phyloP scores from a whole-genome alignment of 192 early-diverging fungal species.

The Chytriomyces confervae region DNA sequence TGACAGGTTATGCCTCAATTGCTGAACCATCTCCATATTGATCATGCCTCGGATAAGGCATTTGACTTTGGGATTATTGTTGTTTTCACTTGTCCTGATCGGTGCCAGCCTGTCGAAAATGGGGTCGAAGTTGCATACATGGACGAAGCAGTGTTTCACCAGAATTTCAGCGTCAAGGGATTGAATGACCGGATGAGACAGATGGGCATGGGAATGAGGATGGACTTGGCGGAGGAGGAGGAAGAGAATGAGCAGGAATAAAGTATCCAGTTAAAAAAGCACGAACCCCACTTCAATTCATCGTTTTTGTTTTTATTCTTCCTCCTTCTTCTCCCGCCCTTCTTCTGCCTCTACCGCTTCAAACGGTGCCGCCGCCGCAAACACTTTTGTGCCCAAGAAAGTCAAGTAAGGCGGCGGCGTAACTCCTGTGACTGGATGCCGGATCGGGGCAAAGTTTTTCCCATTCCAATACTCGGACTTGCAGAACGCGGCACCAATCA shows the following conservation, averaged over 20 bases:
- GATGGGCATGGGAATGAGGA: not conserved
- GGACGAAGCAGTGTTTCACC: slow-evolving; percentile 72
- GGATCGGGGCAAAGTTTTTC: slow-evolving; percentile 31
- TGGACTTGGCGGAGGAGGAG: not conserved
- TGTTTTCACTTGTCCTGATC: slow-evolving; percentile 83
- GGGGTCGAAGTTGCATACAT: slow-evolving; percentile 51
- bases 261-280: not conserved
- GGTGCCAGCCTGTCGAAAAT: slow-evolving; percentile 65
- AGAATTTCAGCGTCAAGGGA: slow-evolving; percentile 86
- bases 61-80: slow-evolving; percentile 92
- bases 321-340: not conserved
- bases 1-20: slow-evolving; percentile 84
- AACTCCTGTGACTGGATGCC: not conserved
- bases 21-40: slow-evolving; percentile 76
- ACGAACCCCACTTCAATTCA: not conserved
- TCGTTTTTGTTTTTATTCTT: not conserved
- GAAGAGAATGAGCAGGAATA: not conserved
- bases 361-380: slow-evolving; percentile 24
- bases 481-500: slow-evolving; percentile 29
- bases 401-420: slow-evolving; percentile 21
- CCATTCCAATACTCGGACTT: slow-evolving; percentile 43
- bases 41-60: slow-evolving; percentile 69
- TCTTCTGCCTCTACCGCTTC: not conserved
- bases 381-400: slow-evolving; percentile 44
- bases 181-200: slow-evolving; percentile 57